Percentiles rank a stretch among this genome's conserved stretches.
Conservation (phyloP, 139 green algal species). For the Volvox reticuliferus region DNA sequence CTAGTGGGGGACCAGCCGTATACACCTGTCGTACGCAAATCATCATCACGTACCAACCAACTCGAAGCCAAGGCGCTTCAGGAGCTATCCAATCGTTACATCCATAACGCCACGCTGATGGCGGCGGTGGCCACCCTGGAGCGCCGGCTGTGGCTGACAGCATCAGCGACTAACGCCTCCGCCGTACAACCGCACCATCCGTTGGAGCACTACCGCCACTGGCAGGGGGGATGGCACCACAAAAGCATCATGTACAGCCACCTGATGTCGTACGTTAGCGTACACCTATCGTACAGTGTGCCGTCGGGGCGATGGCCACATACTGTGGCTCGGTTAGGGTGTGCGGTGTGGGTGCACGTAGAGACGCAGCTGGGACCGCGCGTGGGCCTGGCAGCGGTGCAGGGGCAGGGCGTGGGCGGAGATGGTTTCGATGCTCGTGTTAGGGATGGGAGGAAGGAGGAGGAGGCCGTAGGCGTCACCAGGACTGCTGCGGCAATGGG, state of each 20-base stretch:
- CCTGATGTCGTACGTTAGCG: slow-evolving; percentile 18
- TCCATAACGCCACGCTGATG: not conserved
- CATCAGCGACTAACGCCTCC: not conserved
- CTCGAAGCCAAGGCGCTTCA: not conserved
- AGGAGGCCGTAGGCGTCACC: not conserved
- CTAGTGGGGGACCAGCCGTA: not conserved
- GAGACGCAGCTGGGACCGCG: slow-evolving; percentile 32
- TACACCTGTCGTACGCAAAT: not conserved
- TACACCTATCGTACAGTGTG: slow-evolving; percentile 23
- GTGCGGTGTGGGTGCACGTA: not conserved
- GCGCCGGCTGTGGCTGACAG: slow-evolving; percentile 8
- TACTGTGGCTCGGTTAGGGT: slow-evolving; percentile 2
- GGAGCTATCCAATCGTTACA: not conserved
- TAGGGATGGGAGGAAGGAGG: not conserved
- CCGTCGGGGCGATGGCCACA: not conserved
- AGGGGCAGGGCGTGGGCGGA: not conserved
- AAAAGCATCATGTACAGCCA: slow-evolving; percentile 36
- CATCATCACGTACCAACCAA: not conserved
- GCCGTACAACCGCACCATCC: not conserved
- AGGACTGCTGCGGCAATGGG: not conserved
- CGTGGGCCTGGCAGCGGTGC: not conserved
- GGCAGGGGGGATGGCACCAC: slow-evolving; percentile 15
- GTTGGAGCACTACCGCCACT: slow-evolving; percentile 18
- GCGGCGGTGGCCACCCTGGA: slow-evolving; percentile 9
- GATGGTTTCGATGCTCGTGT: not conserved